Evolutionary conservation across 2,329 filamentous ascomycete species (phyloP).

Genomic region (Amauroascus niger): DNA sequence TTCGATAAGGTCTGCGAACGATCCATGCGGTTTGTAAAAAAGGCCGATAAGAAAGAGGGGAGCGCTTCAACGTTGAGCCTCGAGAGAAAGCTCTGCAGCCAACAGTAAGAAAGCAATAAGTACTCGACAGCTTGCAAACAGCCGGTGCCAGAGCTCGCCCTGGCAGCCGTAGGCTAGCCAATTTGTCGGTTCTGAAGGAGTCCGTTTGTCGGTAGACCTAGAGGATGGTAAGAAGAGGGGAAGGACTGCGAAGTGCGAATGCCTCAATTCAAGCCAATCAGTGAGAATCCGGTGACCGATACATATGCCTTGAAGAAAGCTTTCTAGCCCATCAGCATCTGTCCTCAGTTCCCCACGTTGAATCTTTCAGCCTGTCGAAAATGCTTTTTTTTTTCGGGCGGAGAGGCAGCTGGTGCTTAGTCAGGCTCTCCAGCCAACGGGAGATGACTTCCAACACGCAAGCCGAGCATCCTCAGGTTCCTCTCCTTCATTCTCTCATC

Average conservation of each 20-base stretch:
- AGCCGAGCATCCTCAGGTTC: too few species aligned
- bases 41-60: background rate
- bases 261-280: background rate
- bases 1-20: background rate
- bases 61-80: background rate
- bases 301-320: background rate
- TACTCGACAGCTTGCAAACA: background rate
- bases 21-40: background rate
- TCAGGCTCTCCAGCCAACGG: too few species aligned
- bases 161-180: conserved; percentile 8
- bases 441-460: too few species aligned
- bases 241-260: background rate
- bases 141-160: conserved; percentile 7
- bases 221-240: background rate
- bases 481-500: too few species aligned
- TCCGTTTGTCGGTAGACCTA: background rate
- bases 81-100: background rate
- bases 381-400: too few species aligned
- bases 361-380: too few species aligned
- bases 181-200: conserved; percentile 2
- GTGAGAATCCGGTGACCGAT: too few species aligned
- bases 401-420: too few species aligned
- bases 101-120: background rate
- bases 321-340: too few species aligned
- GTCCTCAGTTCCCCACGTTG: too few species aligned